A percentile compares a stretch with the other conserved stretches of the same genome.
These are phyloP conservation scores for Neurospora intermedia DNA, from an alignment of 495 filamentous ascomycete genomes.

Conservation along the genomic window DNA sequence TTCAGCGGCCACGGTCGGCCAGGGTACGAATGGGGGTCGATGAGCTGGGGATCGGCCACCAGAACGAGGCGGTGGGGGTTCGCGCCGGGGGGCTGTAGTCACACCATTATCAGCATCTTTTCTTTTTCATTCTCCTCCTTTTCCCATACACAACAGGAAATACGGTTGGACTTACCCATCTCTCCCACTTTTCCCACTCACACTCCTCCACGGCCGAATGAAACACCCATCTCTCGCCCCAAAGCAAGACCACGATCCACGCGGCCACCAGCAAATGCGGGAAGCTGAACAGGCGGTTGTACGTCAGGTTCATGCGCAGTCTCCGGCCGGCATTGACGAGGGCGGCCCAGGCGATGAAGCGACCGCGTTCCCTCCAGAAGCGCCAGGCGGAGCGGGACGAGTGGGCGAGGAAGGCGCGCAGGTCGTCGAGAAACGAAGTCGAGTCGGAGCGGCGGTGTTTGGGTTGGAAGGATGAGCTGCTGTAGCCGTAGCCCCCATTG, in stretches of 20 bases:
- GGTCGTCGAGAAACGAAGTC: constrained; percentile 19
- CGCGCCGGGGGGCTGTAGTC: constrained; percentile 55
- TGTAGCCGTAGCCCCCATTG: constrained; percentile 8
- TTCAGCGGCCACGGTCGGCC: constrained; percentile 84
- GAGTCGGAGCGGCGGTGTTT: constrained; percentile 12
- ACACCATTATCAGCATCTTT: neutral
- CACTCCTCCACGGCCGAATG: constrained; percentile 56
- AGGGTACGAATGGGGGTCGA: constrained; percentile 94
- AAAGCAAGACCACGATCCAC: constrained; percentile 74
- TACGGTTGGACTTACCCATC: constrained; percentile 57
- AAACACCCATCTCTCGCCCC: constrained; percentile 80
- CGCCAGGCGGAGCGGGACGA: constrained; percentile 23
- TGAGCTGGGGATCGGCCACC: constrained; percentile 92
- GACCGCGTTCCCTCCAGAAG: constrained; percentile 28
- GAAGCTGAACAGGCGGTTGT: constrained; percentile 42
- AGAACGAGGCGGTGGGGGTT: constrained; percentile 78
- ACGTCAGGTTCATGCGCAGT: constrained; percentile 31
- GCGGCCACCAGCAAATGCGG: constrained; percentile 54
- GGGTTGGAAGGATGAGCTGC: constrained; percentile 1
- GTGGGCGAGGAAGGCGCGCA: constrained; percentile 16
- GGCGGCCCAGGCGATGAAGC: constrained; percentile 18
- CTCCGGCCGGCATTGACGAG: constrained; percentile 18
- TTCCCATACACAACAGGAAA: neutral
- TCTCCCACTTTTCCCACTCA: constrained; percentile 78
- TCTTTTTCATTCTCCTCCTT: no score